phyloP scores from a whole-genome alignment of 805 yeast species.

The Pichia californica region DNA sequence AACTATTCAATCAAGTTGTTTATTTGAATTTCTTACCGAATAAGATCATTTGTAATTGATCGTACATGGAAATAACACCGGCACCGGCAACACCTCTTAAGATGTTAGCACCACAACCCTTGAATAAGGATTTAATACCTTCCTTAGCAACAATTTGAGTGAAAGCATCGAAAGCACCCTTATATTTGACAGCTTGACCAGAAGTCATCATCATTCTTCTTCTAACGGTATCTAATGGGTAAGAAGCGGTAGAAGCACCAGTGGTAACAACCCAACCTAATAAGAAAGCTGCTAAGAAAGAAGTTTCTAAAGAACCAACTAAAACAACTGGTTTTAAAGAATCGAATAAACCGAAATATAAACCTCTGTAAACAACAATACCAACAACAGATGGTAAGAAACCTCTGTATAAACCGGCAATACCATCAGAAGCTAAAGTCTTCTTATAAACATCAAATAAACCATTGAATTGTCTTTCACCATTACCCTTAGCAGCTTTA shows the following conservation, averaged over 20 bases:
- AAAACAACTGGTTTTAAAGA: slow-evolving; percentile 92
- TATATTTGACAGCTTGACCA: slow-evolving; percentile 96
- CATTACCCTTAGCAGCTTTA: slow-evolving; percentile 66
- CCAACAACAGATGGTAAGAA: slow-evolving; percentile 98
- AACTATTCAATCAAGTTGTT: slow-evolving; percentile 20
- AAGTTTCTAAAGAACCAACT: slow-evolving; percentile 91
- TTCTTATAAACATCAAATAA: slow-evolving; percentile 92
- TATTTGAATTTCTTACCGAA: slow-evolving; percentile 93
- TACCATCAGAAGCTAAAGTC: slow-evolving; percentile 92
- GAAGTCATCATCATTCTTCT: slow-evolving; percentile 99
- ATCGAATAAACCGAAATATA: slow-evolving; percentile 96
- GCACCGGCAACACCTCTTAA: slow-evolving; percentile 99
- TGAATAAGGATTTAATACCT: slow-evolving; percentile 90
- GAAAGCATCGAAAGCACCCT: slow-evolving; percentile 93
- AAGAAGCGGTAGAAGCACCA: slow-evolving; percentile 97
- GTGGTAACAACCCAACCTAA: slow-evolving; percentile 98
- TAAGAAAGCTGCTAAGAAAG: slow-evolving; percentile 90
- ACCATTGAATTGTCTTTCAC: slow-evolving; percentile 97
- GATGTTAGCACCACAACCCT: slow-evolving; percentile 99
- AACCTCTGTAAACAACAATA: slow-evolving; percentile 98
- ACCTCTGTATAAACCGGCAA: slow-evolving; percentile 99
- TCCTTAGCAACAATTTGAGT: slow-evolving; percentile 89
- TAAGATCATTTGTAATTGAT: slow-evolving; percentile 89
- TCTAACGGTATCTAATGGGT: slow-evolving; percentile 98
- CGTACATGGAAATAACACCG: slow-evolving; percentile 97